These are phyloP conservation scores for Fagus crenata DNA, from an alignment of 306 rosid genomes.

Conservation along the genomic window DNA sequence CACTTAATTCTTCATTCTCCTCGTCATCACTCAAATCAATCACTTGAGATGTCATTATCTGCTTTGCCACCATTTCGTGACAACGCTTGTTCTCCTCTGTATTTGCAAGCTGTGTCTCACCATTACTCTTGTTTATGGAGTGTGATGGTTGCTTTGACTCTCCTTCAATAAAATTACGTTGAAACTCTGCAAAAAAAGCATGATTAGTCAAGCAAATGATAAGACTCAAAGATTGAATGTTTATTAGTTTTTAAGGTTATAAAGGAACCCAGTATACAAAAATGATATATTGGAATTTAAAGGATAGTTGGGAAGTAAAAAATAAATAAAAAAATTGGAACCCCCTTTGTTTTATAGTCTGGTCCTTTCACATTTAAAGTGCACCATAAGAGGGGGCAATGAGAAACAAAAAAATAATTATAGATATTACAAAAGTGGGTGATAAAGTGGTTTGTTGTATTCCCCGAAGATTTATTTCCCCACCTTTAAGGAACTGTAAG, in stretches of 20 bases:
- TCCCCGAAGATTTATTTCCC: slow-evolving; percentile 3
- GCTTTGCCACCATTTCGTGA: slow-evolving; percentile 17
- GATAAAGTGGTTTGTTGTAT: not conserved
- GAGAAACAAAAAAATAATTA: not conserved
- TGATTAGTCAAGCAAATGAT: slow-evolving; percentile 1
- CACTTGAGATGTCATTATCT: slow-evolving; percentile 31
- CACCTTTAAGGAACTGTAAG: not conserved
- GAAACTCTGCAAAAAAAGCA: slow-evolving; percentile 43
- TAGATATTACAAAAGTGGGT: not conserved
- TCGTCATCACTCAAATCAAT: slow-evolving; percentile 66
- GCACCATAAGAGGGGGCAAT: not conserved
- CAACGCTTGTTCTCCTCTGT: slow-evolving; percentile 25
- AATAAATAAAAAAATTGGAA: not conserved
- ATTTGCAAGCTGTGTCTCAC: slow-evolving; percentile 20
- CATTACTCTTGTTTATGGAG: slow-evolving; percentile 1
- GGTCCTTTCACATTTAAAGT: not conserved
- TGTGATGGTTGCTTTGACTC: slow-evolving; percentile 29
- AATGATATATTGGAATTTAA: not conserved
- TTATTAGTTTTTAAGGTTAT: not conserved
- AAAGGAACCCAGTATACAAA: not conserved
- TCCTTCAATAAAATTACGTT: slow-evolving; percentile 29
- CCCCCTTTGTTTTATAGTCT: too few species aligned
- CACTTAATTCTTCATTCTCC: slow-evolving; percentile 26
- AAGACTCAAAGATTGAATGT: not conserved
- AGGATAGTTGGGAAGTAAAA: not conserved